Percentiles rank a stretch among this genome's conserved stretches.
Evolutionary conservation across 768 basidiomycete species (phyloP).

Genomic region (Phylloporus arenicola): DNA sequence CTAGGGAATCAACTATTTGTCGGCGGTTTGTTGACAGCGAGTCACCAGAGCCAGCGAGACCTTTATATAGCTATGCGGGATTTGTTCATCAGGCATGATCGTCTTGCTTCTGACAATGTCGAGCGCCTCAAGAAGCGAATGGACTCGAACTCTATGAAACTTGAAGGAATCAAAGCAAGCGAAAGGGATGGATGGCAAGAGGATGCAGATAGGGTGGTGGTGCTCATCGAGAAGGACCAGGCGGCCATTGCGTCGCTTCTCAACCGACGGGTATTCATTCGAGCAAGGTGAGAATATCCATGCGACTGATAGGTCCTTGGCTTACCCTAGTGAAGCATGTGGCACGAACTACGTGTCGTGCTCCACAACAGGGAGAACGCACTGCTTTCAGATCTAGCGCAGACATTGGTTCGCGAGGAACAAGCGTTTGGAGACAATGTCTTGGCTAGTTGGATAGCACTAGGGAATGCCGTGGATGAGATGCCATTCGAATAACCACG

Average conservation of each 20-base stretch:
- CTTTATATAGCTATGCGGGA: conserved; percentile 85
- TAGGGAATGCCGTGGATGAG: conserved; percentile 61
- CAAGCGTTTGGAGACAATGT: conserved; percentile 60
- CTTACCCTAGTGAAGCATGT: conserved; percentile 53
- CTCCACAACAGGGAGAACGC: conserved; percentile 88
- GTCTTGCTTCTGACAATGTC: conserved; percentile 84
- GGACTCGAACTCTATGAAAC: conserved; percentile 66
- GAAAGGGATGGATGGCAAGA: conserved; percentile 83
- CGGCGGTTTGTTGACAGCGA: conserved; percentile 9
- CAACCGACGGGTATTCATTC: conserved; percentile 78
- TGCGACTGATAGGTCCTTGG: not conserved
- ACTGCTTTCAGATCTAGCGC: conserved; percentile 66
- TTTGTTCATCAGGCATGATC: conserved; percentile 79
- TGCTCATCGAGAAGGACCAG: conserved; percentile 80
- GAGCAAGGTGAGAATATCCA: conserved; percentile 59
- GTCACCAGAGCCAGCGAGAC: conserved; percentile 65
- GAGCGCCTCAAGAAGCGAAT: conserved; percentile 85
- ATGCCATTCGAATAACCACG: conserved; percentile 79
- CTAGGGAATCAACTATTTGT: not conserved
- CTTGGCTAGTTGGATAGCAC: conserved; percentile 66
- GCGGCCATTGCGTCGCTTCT: conserved; percentile 69
- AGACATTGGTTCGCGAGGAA: conserved; percentile 71
- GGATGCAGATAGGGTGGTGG: conserved; percentile 72
- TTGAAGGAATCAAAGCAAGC: conserved; percentile 64
- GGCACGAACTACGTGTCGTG: conserved; percentile 93